A percentile compares a stretch with the other conserved stretches of the same genome.
Evolutionary conservation across 2,329 filamentous ascomycete species (phyloP).

Genomic region (Trichoderma pleuroti): DNA sequence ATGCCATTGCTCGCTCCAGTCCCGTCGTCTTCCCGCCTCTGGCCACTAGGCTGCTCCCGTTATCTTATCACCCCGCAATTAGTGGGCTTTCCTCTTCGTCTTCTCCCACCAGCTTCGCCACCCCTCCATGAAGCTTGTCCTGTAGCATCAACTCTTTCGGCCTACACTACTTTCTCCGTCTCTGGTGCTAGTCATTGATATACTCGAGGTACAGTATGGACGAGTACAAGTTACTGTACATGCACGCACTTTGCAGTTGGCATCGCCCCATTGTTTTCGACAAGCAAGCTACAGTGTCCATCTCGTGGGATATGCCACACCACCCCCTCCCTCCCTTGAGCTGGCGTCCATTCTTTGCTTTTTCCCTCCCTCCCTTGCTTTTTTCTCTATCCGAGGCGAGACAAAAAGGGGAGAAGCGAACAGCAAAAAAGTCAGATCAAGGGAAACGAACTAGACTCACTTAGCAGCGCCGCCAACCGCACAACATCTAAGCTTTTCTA

Average conservation of each 20-base stretch:
- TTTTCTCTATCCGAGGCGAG: neutral
- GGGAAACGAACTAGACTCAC: neutral
- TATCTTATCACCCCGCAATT: constrained; percentile 23
- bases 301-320: neutral
- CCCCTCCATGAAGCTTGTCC: neutral
- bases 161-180: neutral
- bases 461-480: neutral
- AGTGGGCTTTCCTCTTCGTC: constrained; percentile 1
- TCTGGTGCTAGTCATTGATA: no score
- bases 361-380: neutral
- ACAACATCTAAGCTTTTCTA: neutral
- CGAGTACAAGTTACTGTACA: neutral
- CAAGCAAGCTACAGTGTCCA: neutral
- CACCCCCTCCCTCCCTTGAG: neutral
- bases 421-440: neutral
- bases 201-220: neutral
- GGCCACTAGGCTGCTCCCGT: constrained; percentile 15
- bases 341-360: neutral
- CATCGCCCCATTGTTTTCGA: neutral
- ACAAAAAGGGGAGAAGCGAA: neutral
- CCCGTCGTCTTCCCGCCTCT: neutral
- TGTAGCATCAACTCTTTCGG: neutral
- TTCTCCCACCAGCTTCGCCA: constrained; percentile 2
- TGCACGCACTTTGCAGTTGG: constrained; percentile 12
- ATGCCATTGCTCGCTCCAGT: neutral